These are phyloP conservation scores for Linnemannia exigua DNA, from an alignment of 192 early-diverging fungal genomes.

Conservation along the genomic window DNA sequence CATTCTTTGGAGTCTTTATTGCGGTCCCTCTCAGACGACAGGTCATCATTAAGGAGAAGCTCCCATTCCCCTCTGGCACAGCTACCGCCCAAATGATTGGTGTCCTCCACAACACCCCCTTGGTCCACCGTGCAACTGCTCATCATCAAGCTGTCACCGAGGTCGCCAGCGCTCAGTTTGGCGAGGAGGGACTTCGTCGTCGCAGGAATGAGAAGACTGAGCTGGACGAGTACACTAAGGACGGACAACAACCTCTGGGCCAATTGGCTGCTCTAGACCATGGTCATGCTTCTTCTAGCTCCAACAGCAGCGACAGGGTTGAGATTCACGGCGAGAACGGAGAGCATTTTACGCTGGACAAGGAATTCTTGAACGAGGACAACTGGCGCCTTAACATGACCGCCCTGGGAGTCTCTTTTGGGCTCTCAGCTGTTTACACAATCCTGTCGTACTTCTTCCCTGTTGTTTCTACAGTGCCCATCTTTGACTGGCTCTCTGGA, in stretches of 20 bases:
- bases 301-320: not conserved
- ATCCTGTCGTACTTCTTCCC: slow-evolving; percentile 75
- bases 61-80: slow-evolving; percentile 88
- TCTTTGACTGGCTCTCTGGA: slow-evolving; percentile 71
- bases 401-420: slow-evolving; percentile 67
- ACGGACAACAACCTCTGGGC: slow-evolving; percentile 18
- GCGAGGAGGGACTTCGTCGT: slow-evolving; percentile 17
- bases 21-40: slow-evolving; percentile 84
- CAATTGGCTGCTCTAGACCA: slow-evolving; percentile 27
- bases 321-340: slow-evolving; percentile 48
- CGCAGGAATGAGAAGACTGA: slow-evolving; percentile 12
- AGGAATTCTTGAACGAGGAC: slow-evolving; percentile 60
- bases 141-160: not conserved
- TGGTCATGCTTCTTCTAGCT: not conserved
- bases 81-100: slow-evolving; percentile 90
- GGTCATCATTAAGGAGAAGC: slow-evolving; percentile 85
- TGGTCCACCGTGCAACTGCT: slow-evolving; percentile 55
- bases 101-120: slow-evolving; percentile 73
- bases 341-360: slow-evolving; percentile 36
- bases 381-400: slow-evolving; percentile 74
- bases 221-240: slow-evolving; percentile 21
- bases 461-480: slow-evolving; percentile 64
- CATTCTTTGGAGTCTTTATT: slow-evolving; percentile 94
- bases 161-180: not conserved
- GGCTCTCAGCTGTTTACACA: slow-evolving; percentile 73